Base-by-base conservation (phyloP, 2,329 filamentous ascomycete species). In the Xylariomycetidae sp. region DNA sequence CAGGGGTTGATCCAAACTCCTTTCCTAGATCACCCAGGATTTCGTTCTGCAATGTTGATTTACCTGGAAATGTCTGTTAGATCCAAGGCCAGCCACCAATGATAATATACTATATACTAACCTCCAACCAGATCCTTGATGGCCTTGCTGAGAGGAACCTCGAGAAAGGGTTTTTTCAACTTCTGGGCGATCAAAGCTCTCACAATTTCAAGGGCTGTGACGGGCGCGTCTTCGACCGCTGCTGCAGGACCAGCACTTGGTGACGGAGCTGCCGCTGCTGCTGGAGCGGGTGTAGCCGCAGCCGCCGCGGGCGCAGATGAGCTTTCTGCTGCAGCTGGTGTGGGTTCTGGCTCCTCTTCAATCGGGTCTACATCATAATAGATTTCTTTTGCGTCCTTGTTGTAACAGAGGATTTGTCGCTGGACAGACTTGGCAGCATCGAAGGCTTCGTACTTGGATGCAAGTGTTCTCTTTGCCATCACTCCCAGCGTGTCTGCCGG, bases 71-170 rank as follows among this genome's bases (percentile, higher is more conserved):
- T 2, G 10, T 7, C 22, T 17, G 48, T 47, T 40, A 45, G 44
- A 33, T 31, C 6, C 34, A 20, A 30, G 13, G n/a, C n/a, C n/a
- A n/a, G n/a, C n/a, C n/a, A n/a, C n/a, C n/a, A n/a, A n/a, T n/a
- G n/a, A 11, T 15, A 25, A 16, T 12, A 8, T 16, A 17, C 12
- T 6, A 6, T 25, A 27, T 39, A 69, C 85, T 66, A 69, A 94
- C 90, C 90, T 72, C 90, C 89, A 50, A 98, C 92, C 51, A 98
- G 72, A 64, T 98, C 92, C 63, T 98, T 98, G 69, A 98, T 96
- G 32, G 92, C 92, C 66, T 97, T 98, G 73, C 77, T 88, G 42
- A 97, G 69, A 34, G 92, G 92, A 45, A 98, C 81, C 46, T 98
- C 92, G 28, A 81, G 63, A 37, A 95, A 70, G 16, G 84, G 74